These are phyloP conservation scores for Globisporangium perplexum DNA, from an alignment of 352 stramenopile genomes.

Conservation along the genomic window DNA sequence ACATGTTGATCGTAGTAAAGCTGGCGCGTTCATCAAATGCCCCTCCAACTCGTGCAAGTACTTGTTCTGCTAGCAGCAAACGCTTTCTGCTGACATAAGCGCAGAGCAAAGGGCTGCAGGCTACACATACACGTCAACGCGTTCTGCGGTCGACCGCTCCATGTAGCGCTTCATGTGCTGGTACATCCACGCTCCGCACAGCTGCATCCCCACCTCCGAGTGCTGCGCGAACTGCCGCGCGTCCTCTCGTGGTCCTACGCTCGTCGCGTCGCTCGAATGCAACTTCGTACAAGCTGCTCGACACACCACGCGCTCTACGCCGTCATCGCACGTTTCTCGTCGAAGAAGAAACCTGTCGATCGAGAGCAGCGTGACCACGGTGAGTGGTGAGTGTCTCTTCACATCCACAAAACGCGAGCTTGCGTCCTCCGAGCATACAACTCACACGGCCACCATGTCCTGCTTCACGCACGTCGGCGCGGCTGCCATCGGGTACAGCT, in stretches of 20 bases:
- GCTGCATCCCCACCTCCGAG: not conserved
- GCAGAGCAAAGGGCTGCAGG: too few species aligned
- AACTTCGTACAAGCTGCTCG: slow-evolving; percentile 3
- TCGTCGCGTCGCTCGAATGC: not conserved
- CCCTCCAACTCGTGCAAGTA: too few species aligned
- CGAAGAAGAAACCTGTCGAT: slow-evolving; percentile 1
- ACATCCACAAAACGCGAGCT: too few species aligned
- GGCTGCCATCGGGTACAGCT: slow-evolving; percentile 1
- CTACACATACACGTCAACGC: too few species aligned
- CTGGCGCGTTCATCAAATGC: too few species aligned
- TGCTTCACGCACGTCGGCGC: not conserved
- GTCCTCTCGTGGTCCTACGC: not conserved
- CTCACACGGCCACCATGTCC: slow-evolving; percentile 3
- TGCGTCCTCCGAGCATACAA: not conserved
- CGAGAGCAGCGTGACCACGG: too few species aligned
- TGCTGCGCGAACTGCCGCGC: not conserved
- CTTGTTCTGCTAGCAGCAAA: too few species aligned
- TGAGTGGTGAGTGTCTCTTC: too few species aligned
- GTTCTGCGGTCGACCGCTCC: not conserved
- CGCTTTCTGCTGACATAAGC: too few species aligned
- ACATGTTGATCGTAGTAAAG: too few species aligned
- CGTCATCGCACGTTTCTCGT: slow-evolving; percentile 1
- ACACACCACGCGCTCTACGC: slow-evolving; percentile 5
- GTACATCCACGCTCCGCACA: slow-evolving; percentile 1
- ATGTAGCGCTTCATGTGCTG: not conserved